A percentile compares a stretch with the other conserved stretches of the same genome.
phyloP scores from a whole-genome alignment of 2,329 filamentous ascomycete species.

The Venturia nashicola region DNA sequence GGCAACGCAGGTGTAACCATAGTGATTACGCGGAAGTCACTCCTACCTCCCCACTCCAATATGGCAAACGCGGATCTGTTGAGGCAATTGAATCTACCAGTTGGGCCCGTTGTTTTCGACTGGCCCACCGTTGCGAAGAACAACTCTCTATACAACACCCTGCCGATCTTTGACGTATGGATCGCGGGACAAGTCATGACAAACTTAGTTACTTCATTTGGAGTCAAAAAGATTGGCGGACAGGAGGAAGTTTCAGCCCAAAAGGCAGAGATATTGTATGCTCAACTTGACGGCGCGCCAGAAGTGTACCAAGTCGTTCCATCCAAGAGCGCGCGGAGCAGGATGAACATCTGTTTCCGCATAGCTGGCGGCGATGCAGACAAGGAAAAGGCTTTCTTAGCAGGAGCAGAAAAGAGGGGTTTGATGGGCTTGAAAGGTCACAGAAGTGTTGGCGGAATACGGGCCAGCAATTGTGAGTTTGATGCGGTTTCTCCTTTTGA shows the following conservation, averaged over 20 bases:
- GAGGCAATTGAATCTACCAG: conserved; percentile 60
- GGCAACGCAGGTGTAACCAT: conserved; percentile 79
- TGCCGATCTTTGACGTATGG: conserved; percentile 91
- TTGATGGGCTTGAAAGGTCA: conserved; percentile 82
- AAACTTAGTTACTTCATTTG: conserved; percentile 53
- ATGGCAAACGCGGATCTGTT: conserved; percentile 59
- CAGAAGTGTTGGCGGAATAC: conserved; percentile 72
- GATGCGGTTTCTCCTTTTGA: neutral
- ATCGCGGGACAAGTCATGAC: conserved; percentile 82
- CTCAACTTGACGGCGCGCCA: conserved; percentile 59
- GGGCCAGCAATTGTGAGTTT: conserved; percentile 59
- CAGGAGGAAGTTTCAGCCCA: conserved; percentile 62
- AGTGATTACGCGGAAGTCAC: conserved; percentile 67
- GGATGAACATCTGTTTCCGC: conserved; percentile 95
- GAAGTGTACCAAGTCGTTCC: conserved; percentile 70
- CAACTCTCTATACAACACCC: conserved; percentile 90
- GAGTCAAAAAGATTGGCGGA: conserved; percentile 55
- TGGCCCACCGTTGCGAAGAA: conserved; percentile 84
- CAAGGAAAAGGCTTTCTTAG: conserved; percentile 69
- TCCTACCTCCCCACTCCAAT: conserved; percentile 55
- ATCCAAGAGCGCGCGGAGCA: conserved; percentile 59
- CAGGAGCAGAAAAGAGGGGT: conserved; percentile 53
- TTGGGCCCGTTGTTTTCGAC: conserved; percentile 67
- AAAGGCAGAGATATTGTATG: conserved; percentile 70
- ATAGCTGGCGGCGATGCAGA: conserved; percentile 53